Conservation (phyloP, 2,329 filamentous ascomycete species). For the Endoconidiophora laricicola region DNA sequence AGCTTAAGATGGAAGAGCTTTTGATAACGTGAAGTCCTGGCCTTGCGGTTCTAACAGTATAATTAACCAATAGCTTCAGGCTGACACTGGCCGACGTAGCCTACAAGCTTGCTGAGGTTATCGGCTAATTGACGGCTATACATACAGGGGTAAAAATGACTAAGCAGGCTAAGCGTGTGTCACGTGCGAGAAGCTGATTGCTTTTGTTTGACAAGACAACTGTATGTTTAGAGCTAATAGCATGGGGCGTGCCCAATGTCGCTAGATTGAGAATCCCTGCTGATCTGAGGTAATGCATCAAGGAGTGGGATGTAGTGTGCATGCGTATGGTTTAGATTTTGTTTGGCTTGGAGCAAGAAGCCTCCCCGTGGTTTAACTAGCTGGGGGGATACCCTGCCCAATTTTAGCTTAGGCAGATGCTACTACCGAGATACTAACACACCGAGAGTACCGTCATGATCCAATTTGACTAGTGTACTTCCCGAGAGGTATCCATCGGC, state of each 20-base stretch:
- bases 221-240: neutral
- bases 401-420: neutral
- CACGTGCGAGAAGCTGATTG: neutral
- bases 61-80: conserved; percentile 10
- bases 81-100: conserved; percentile 12
- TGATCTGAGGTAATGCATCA: no score
- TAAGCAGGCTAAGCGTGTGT: neutral
- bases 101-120: neutral
- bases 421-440: conserved; percentile 1
- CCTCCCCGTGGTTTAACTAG: neutral
- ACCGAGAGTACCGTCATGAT: neutral
- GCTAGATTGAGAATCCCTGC: neutral
- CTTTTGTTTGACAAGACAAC: no score
- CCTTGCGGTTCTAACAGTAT: neutral
- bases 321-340: no score
- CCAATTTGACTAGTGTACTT: neutral
- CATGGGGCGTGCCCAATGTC: neutral
- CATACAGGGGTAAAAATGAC: neutral
- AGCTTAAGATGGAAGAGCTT: no score
- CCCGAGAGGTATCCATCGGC: neutral
- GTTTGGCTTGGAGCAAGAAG: no score
- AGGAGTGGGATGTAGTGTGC: no score
- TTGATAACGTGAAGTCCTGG: neutral
- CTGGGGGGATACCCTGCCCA: neutral
- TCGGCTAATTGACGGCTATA: conserved; percentile 1